Conservation (phyloP, 345 rosid genomes). For the Moricandia arvensis region DNA sequence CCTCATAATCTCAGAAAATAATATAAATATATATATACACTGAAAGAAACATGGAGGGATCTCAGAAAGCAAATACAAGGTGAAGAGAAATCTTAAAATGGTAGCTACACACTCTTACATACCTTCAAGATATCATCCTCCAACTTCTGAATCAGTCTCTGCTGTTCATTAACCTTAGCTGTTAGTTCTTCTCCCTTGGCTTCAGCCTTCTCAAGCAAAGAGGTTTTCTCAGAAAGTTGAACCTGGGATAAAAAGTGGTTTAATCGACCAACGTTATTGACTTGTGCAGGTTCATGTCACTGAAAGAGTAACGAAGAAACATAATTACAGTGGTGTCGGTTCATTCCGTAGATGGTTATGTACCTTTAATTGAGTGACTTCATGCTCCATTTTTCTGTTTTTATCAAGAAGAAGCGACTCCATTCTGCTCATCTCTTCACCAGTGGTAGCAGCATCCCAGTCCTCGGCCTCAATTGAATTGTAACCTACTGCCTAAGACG, state of each 20-base stretch:
- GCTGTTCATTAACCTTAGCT: slow-evolving; percentile 72
- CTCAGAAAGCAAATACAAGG: neutral
- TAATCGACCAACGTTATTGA: slow-evolving; percentile 1
- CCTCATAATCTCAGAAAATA: neutral
- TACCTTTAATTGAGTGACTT: slow-evolving; percentile 92
- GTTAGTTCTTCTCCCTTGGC: slow-evolving; percentile 68
- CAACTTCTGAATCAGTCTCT: slow-evolving; percentile 84
- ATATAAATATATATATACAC: neutral
- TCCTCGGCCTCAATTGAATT: slow-evolving; percentile 99
- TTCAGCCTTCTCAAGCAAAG: slow-evolving; percentile 79
- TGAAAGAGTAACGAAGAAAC: neutral
- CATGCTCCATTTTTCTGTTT: slow-evolving; percentile 96
- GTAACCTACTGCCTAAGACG: slow-evolving; percentile 84
- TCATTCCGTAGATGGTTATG: slow-evolving; percentile 2
- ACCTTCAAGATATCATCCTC: slow-evolving; percentile 98
- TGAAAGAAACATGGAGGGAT: neutral
- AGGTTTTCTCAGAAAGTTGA: slow-evolving; percentile 75
- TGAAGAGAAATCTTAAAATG: neutral
- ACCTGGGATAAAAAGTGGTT: slow-evolving; percentile 46
- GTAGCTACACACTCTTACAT: slow-evolving; percentile 27
- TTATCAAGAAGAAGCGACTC: slow-evolving; percentile 98
- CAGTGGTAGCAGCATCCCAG: slow-evolving; percentile 93
- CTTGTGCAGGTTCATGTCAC: neutral
- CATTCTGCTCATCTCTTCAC: slow-evolving; percentile 99
- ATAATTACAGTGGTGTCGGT: neutral